These are phyloP conservation scores for Azolla pinnata DNA, from an alignment of 75 land plant species.

Conservation along the genomic window DNA sequence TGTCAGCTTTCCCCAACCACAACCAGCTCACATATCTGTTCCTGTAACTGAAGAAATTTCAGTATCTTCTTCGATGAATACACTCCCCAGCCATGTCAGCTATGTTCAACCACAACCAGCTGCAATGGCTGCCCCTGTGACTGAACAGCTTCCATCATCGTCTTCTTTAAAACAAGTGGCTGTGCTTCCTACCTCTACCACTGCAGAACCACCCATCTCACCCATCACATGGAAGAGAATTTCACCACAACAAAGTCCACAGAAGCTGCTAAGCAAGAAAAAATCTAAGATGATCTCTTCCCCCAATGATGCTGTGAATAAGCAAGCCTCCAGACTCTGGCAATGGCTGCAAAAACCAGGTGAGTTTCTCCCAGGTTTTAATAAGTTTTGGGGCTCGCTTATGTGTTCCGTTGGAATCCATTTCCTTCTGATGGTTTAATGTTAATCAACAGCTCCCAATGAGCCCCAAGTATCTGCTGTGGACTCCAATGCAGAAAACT, in stretches of 20 bases:
- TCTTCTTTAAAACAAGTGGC: too few relatives aligned
- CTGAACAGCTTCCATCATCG: too few relatives aligned
- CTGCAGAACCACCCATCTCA: not conserved
- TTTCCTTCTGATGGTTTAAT: not conserved
- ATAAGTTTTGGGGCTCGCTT: not conserved
- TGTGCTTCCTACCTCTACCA: not conserved
- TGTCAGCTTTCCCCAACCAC: too few relatives aligned
- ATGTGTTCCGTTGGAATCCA: not conserved
- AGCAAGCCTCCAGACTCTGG: conserved; percentile 8
- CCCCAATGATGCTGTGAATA: not conserved
- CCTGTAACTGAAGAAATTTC: too few relatives aligned
- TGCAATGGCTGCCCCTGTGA: too few relatives aligned
- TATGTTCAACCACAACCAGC: too few relatives aligned
- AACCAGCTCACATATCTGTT: too few relatives aligned
- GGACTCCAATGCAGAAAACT: too few relatives aligned
- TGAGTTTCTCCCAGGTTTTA: not conserved
- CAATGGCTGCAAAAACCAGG: conserved; percentile 8
- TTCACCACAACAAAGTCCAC: not conserved
- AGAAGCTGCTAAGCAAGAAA: not conserved
- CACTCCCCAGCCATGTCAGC: too few relatives aligned
- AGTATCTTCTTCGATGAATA: too few relatives aligned
- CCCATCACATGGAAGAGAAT: not conserved
- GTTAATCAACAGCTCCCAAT: not conserved
- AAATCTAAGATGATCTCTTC: not conserved
- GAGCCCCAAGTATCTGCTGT: too few relatives aligned